Conservation (phyloP, 805 yeast genomes). For the Ascoidea tarda region DNA sequence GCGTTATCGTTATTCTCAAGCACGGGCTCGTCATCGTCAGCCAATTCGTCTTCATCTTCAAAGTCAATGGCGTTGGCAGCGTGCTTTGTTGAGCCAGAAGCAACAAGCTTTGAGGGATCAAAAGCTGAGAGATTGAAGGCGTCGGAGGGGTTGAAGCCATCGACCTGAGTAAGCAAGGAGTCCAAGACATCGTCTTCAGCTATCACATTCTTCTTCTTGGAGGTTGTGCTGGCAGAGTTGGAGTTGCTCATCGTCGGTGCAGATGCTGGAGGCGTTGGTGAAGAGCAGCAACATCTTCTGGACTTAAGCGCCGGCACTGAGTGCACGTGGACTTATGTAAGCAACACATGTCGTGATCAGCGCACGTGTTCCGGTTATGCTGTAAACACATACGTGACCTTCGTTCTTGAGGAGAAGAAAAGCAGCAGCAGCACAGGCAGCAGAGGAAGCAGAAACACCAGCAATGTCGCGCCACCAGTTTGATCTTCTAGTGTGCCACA, state of each 20-base stretch:
- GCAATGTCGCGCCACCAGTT: constrained; percentile 81
- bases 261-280: too few relatives aligned
- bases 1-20: constrained; percentile 10
- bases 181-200: neutral
- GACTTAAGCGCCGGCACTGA: too few relatives aligned
- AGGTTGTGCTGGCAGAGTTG: too few relatives aligned
- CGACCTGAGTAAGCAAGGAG: neutral
- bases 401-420: too few relatives aligned
- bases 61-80: constrained; percentile 90
- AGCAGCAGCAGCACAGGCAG: too few relatives aligned
- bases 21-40: constrained; percentile 10
- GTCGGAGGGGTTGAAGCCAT: neutral
- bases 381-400: too few relatives aligned
- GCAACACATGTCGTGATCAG: too few relatives aligned
- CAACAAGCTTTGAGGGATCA: constrained; percentile 3
- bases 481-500: constrained; percentile 72
- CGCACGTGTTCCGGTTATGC: too few relatives aligned
- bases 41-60: constrained; percentile 35
- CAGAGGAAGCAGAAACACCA: neutral
- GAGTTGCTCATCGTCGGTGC: too few relatives aligned
- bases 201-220: too few relatives aligned
- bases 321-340: too few relatives aligned
- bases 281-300: too few relatives aligned
- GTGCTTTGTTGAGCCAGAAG: constrained; percentile 31
- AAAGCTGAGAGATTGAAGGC: constrained; percentile 2